Base-by-base conservation (phyloP, 805 yeast species). In the Myxozyma mucilagina region DNA sequence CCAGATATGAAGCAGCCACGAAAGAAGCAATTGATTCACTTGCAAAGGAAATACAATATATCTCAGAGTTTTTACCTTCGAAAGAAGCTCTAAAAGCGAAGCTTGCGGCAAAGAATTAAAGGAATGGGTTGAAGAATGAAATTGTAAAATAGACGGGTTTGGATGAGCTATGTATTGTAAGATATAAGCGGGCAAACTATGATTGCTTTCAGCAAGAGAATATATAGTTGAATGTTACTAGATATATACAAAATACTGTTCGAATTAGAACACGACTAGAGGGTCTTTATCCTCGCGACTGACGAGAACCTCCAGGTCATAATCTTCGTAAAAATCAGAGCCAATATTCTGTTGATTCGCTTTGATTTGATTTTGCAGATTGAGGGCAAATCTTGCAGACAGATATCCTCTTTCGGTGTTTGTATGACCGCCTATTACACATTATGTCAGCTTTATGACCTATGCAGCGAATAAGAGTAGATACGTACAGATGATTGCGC, bases 341-440 rank as follows among this genome's bases (percentile, higher is more conserved):
- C 53, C 61, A 9, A 29, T 20, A 4, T 38, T 29, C 8, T 43
- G 18, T 32, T 34, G 29, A 32, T 55, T 55, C 20, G 31, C 47
- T 52, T 63, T 64, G 44, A 84, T 75, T 66, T 82, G 86, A 1
- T 65, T 56, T 31, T 56, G 60, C 59, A 90, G 77, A 70, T 83
- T 85, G 29, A 72, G 60, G 72, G 81, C 79, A 67, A 89, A 77
- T 0, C 75, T 79, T 29, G 70, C 66, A 6, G 50, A 49, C 64
- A 94, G 76, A 70, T 86, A 94, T 0, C 96, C 96, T 59, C 99
- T 79, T 74, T 94, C 99, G 0, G 97, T 90, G 72, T 93, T 93
- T 18, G 96, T 83, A 70, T 94, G 99, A 69, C 93, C 93, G 42
- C 66, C 63, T 62, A 5, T 14, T 8, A n/a, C 1, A 38, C 18